Evolutionary conservation across 371 early-diverging fungal species (phyloP).

Genomic region (Umbelopsis sp.): DNA sequence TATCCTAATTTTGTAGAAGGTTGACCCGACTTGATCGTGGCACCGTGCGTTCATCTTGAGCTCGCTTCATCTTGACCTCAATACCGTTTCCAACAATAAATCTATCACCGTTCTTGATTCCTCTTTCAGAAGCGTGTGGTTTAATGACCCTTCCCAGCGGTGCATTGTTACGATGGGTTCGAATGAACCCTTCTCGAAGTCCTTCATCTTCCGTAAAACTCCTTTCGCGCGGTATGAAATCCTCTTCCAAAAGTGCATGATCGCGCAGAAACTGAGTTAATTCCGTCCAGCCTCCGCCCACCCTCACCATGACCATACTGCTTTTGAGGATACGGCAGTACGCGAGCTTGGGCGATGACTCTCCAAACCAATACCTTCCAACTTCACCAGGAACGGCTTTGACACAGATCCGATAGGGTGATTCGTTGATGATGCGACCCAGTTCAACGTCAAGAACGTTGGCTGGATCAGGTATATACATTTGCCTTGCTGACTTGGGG

Average conservation of each 20-base stretch:
- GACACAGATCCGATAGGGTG: slow-evolving; percentile 46
- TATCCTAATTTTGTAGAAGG: slow-evolving; percentile 17
- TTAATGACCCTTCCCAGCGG: slow-evolving; percentile 21
- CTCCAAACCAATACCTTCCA: slow-evolving; percentile 76
- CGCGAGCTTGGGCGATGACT: slow-evolving; percentile 69
- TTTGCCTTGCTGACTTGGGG: background rate
- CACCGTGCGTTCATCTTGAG: slow-evolving; percentile 19
- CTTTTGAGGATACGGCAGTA: slow-evolving; percentile 72
- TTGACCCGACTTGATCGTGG: slow-evolving; percentile 16
- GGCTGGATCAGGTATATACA: slow-evolving; percentile 63
- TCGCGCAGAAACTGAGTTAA: slow-evolving; percentile 59
- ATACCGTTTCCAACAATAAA: slow-evolving; percentile 50
- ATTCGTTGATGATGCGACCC: slow-evolving; percentile 69
- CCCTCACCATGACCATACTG: slow-evolving; percentile 77
- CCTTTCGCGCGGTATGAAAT: slow-evolving; percentile 41
- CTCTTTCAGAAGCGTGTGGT: slow-evolving; percentile 24
- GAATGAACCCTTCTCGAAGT: slow-evolving; percentile 50
- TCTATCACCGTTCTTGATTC: slow-evolving; percentile 48
- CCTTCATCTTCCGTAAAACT: slow-evolving; percentile 31
- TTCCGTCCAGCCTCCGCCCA: slow-evolving; percentile 79
- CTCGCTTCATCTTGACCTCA: slow-evolving; percentile 50
- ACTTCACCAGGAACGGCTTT: slow-evolving; percentile 66
- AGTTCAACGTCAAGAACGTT: slow-evolving; percentile 75
- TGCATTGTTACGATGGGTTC: slow-evolving; percentile 33
- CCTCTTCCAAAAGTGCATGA: slow-evolving; percentile 47